A percentile compares a stretch with the other conserved stretches of the same genome.
Evolutionary conservation across 495 filamentous ascomycete species (phyloP).

Genomic region (Mytilinidion resinicola): DNA sequence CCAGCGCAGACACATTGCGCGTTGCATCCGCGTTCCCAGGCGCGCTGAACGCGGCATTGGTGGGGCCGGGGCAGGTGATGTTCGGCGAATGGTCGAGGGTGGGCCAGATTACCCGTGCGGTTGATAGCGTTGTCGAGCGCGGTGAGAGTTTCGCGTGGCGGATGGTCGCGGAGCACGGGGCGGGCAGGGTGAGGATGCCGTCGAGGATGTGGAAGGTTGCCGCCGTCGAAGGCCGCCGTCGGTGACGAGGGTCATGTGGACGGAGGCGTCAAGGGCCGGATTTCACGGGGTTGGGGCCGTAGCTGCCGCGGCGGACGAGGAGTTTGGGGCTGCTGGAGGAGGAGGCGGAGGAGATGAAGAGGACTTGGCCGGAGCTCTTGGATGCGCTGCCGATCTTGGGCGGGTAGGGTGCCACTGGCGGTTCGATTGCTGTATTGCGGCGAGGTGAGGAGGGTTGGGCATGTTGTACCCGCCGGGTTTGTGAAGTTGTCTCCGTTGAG

Average conservation of each 20-base stretch:
- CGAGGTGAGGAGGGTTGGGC: slow-evolving; percentile 6
- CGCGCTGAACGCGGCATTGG: slow-evolving; percentile 25
- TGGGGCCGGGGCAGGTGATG: slow-evolving; percentile 36
- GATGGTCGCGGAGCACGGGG: slow-evolving; percentile 28
- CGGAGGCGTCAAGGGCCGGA: slow-evolving; percentile 12
- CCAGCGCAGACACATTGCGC: slow-evolving; percentile 17
- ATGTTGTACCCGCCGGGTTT: background rate
- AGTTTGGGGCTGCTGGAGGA: background rate
- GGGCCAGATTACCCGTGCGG: slow-evolving; percentile 13
- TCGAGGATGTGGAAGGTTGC: slow-evolving; percentile 12
- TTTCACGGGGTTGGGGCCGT: background rate
- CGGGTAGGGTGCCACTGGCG: background rate
- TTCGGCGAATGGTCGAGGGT: slow-evolving; percentile 27
- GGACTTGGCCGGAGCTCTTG: slow-evolving; percentile 8
- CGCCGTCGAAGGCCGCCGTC: slow-evolving; percentile 7
- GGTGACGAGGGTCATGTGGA: slow-evolving; percentile 5
- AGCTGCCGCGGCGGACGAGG: background rate
- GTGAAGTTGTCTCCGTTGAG: slow-evolving; percentile 10
- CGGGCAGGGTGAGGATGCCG: slow-evolving; percentile 27
- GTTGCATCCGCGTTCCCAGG: slow-evolving; percentile 30
- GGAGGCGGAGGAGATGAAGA: slow-evolving; percentile 10
- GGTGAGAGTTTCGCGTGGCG: slow-evolving; percentile 11
- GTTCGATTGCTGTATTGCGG: slow-evolving; percentile 12
- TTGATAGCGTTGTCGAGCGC: slow-evolving; percentile 25
- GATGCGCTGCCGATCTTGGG: slow-evolving; percentile 7